Evolutionary conservation across 345 rosid species (phyloP).

Genomic region (Heritiera littoralis): DNA sequence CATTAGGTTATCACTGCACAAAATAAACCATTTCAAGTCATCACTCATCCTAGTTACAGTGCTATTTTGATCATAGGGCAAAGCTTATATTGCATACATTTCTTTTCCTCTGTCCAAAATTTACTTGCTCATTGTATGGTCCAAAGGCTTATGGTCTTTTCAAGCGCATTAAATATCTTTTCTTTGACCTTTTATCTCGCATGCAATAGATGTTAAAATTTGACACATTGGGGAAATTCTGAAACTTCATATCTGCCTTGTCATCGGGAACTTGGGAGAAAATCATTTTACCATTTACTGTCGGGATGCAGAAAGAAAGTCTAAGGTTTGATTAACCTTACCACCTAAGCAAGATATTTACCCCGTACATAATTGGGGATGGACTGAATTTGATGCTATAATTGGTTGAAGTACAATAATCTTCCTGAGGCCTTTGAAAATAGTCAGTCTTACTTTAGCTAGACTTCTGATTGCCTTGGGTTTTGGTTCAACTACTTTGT

Average conservation of each 20-base stretch:
- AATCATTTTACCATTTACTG: neutral
- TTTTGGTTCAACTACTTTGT: neutral
- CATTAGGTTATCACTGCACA: neutral
- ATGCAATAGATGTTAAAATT: neutral
- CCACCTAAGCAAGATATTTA: neutral
- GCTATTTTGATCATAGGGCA: neutral
- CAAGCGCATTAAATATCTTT: neutral
- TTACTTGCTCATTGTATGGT: neutral
- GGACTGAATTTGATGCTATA: neutral
- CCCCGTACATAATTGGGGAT: neutral
- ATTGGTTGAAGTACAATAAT: neutral
- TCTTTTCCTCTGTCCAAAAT: neutral
- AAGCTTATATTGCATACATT: neutral
- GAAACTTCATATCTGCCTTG: neutral
- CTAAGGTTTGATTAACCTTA: neutral
- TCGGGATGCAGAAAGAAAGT: neutral
- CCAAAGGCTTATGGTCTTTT: neutral
- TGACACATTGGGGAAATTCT: neutral
- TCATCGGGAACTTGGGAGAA: constrained; percentile 1
- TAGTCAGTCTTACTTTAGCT: neutral
- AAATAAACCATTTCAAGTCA: neutral
- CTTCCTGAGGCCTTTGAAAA: neutral
- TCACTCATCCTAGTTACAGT: neutral
- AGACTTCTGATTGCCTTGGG: neutral
- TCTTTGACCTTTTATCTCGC: neutral